Percentiles rank a stretch among this genome's conserved stretches.
Conservation (phyloP, 495 filamentous ascomycete genomes). For the Pseudomonodictys pantanalensis region DNA sequence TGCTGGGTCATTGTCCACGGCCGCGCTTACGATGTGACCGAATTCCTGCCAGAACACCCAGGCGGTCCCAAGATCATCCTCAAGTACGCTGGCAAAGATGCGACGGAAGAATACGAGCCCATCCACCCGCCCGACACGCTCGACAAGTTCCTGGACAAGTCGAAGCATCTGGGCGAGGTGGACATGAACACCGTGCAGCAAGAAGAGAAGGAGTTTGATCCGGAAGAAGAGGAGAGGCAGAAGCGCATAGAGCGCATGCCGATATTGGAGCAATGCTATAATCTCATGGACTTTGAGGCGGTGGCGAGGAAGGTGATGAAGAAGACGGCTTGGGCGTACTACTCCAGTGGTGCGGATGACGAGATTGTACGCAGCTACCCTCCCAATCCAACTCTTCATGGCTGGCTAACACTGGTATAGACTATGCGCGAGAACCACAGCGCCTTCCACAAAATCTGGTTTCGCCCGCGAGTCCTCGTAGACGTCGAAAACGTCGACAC, state of each 20-base stretch:
- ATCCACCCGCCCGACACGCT: constrained; percentile 61
- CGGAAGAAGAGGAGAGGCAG: constrained; percentile 33
- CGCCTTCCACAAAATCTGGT: constrained; percentile 71
- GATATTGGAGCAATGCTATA: constrained; percentile 68
- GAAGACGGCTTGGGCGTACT: constrained; percentile 79
- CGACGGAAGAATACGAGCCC: constrained; percentile 64
- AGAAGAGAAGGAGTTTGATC: constrained; percentile 24
- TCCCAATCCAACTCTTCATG: neutral
- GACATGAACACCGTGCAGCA: constrained; percentile 53
- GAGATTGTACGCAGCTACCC: constrained; percentile 70
- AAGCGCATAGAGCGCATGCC: constrained; percentile 63
- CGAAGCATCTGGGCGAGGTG: constrained; percentile 58
- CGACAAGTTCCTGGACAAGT: constrained; percentile 53
- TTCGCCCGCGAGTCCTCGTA: constrained; percentile 72
- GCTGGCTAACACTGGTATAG: constrained; percentile 42
- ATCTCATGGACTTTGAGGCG: constrained; percentile 70
- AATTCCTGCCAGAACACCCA: constrained; percentile 37
- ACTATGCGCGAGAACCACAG: constrained; percentile 95
- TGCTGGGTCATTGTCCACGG: constrained; percentile 41
- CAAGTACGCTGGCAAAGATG: constrained; percentile 69
- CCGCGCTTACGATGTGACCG: constrained; percentile 39
- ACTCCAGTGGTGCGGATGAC: constrained; percentile 83
- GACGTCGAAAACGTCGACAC: constrained; percentile 82
- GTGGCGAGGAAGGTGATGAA: constrained; percentile 61
- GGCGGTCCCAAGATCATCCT: constrained; percentile 55